These are phyloP conservation scores for Entomortierella lignicola DNA, from an alignment of 192 early-diverging fungal genomes.

Conservation along the genomic window DNA sequence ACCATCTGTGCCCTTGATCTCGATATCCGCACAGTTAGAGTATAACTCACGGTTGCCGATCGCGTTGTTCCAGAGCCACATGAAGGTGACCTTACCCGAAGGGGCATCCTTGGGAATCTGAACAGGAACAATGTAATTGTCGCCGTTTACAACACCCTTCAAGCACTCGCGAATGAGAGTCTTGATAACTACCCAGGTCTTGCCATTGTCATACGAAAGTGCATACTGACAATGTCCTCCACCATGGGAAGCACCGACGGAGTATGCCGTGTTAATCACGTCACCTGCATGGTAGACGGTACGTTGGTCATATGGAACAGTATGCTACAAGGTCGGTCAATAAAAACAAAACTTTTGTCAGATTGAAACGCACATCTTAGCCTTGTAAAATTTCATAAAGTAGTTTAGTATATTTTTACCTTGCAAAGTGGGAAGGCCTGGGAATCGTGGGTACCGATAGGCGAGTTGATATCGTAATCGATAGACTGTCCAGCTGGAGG, in stretches of 20 bases:
- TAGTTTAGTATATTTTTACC: no score
- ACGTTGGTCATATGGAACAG: conserved; percentile 55
- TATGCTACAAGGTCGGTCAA: conserved; percentile 22
- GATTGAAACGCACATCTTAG: not conserved
- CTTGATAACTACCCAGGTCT: conserved; percentile 72
- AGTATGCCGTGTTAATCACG: conserved; percentile 63
- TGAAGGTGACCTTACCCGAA: conserved; percentile 64
- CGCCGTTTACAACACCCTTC: conserved; percentile 32
- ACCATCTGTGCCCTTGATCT: conserved; percentile 57
- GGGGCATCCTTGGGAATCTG: conserved; percentile 68
- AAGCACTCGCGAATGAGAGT: conserved; percentile 63
- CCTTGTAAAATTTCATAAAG: no score
- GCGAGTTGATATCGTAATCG: conserved; percentile 62
- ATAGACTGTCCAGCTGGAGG: conserved; percentile 56
- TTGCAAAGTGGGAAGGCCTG: conserved; percentile 61
- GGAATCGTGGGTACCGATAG: conserved; percentile 43
- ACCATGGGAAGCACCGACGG: conserved; percentile 63
- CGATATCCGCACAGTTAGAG: conserved; percentile 75
- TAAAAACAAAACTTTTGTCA: not conserved
- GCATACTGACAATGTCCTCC: conserved; percentile 82
- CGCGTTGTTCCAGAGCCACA: conserved; percentile 76
- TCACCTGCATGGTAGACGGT: conserved; percentile 61
- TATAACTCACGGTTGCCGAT: conserved; percentile 73
- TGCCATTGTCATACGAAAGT: conserved; percentile 71
- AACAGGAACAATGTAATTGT: conserved; percentile 55